Conservation (phyloP, 306 rosid genomes). For the Rosa persica region DNA sequence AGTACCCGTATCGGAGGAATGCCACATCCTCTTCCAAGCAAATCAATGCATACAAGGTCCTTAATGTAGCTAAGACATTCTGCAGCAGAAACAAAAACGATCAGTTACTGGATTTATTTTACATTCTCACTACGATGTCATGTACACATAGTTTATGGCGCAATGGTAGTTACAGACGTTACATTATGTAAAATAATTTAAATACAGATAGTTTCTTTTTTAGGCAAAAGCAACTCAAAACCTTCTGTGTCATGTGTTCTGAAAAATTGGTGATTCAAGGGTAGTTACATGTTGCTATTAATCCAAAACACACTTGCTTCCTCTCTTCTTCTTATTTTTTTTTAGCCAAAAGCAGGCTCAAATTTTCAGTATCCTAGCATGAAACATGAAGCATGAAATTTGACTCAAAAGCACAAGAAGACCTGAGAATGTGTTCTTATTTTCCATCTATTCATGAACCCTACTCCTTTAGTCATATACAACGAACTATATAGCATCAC, state of each 20-base stretch:
- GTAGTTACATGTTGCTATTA: neutral
- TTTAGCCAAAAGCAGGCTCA: neutral
- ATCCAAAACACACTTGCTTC: neutral
- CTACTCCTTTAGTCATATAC: neutral
- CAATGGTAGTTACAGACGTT: neutral
- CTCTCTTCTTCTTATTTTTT: neutral
- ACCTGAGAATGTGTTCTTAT: neutral
- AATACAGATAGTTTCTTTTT: neutral
- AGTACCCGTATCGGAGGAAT: slow-evolving; percentile 77
- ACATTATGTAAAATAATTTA: neutral
- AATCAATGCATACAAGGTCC: slow-evolving; percentile 76
- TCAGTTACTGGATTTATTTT: slow-evolving; percentile 6
- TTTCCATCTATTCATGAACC: neutral
- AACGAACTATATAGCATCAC: neutral
- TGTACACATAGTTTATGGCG: neutral
- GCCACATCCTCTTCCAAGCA: slow-evolving; percentile 80
- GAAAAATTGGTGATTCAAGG: neutral
- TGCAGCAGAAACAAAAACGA: slow-evolving; percentile 27
- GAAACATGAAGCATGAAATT: neutral
- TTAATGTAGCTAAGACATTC: slow-evolving; percentile 59
- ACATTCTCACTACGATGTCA: neutral
- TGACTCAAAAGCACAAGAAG: neutral
- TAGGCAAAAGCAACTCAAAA: neutral
- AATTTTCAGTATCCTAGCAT: neutral
- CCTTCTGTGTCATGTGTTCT: neutral